Conservation (phyloP, 1,284 basidiomycete genomes). For the Puccinia polysora region DNA sequence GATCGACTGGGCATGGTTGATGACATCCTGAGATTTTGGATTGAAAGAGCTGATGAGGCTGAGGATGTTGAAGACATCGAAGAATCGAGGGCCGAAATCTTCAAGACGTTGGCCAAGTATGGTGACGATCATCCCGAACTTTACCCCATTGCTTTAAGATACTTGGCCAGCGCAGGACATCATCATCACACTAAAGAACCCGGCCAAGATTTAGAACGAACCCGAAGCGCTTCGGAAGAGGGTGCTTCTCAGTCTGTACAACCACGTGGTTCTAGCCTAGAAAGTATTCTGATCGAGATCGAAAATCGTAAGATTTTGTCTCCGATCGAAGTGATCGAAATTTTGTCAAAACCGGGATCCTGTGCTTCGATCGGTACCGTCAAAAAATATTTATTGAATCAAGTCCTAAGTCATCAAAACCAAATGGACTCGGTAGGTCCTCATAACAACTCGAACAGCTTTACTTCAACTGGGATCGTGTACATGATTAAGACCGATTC, state of each 20-base stretch:
- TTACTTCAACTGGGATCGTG: constrained; percentile 25
- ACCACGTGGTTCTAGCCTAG: no score
- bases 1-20: constrained; percentile 94
- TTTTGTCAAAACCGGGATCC: constrained; percentile 71
- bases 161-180: constrained; percentile 70
- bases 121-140: constrained; percentile 68
- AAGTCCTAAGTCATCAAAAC: constrained; percentile 68
- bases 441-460: not conserved
- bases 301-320: constrained; percentile 76
- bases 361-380: constrained; percentile 84
- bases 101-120: constrained; percentile 68
- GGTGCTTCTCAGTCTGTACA: no score
- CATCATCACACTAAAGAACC: not conserved
- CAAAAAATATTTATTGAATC: constrained; percentile 76
- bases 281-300: constrained; percentile 64
- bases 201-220: not conserved
- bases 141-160: constrained; percentile 82
- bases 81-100: constrained; percentile 60
- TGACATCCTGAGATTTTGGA: constrained; percentile 86
- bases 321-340: constrained; percentile 79
- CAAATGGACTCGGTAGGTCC: constrained; percentile 64
- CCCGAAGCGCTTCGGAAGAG: constrained; percentile 65
- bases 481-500: not conserved
- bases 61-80: constrained; percentile 52
- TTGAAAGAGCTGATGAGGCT: constrained; percentile 60